phyloP scores from a whole-genome alignment of 495 filamentous ascomycete species.

The Alectoria sarmentosa region DNA sequence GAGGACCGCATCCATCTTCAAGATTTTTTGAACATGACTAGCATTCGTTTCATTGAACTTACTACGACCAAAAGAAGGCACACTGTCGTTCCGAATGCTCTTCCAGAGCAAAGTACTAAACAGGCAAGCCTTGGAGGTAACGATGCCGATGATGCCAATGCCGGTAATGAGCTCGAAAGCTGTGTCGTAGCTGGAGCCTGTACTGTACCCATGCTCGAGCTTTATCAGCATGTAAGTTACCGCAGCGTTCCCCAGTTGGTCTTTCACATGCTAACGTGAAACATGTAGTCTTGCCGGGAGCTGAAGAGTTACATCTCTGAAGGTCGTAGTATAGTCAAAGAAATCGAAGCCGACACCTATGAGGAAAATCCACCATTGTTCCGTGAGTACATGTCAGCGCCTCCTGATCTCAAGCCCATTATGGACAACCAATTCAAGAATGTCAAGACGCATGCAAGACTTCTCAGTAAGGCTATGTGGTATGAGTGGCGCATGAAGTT shows the following conservation, averaged over 20 bases:
- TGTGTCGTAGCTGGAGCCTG: conserved; percentile 86
- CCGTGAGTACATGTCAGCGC: conserved; percentile 81
- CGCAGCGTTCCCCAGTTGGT: not conserved
- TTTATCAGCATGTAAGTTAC: conserved; percentile 80
- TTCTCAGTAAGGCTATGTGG: conserved; percentile 91
- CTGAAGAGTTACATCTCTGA: conserved; percentile 92
- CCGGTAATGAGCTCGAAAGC: conserved; percentile 52
- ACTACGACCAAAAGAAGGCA: conserved; percentile 85
- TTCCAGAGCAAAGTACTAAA: conserved; percentile 38
- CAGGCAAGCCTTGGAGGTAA: conserved; percentile 37
- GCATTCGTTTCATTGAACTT: conserved; percentile 95
- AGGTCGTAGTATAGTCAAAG: conserved; percentile 75
- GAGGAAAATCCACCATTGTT: conserved; percentile 87
- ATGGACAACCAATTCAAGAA: conserved; percentile 98
- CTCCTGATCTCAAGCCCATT: conserved; percentile 69
- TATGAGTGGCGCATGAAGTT: conserved; percentile 96
- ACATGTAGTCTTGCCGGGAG: conserved; percentile 71
- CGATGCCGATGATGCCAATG: conserved; percentile 34
- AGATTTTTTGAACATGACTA: conserved; percentile 90
- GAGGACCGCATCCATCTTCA: conserved; percentile 75
- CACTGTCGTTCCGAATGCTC: conserved; percentile 57
- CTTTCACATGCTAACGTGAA: conserved; percentile 2
- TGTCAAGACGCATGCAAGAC: conserved; percentile 82
- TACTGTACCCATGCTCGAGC: conserved; percentile 83
- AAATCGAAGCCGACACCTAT: conserved; percentile 80